A percentile compares a stretch with the other conserved stretches of the same genome.
Evolutionary conservation across 352 stramenopile species (phyloP).

Genomic region (Pythium aquatile): DNA sequence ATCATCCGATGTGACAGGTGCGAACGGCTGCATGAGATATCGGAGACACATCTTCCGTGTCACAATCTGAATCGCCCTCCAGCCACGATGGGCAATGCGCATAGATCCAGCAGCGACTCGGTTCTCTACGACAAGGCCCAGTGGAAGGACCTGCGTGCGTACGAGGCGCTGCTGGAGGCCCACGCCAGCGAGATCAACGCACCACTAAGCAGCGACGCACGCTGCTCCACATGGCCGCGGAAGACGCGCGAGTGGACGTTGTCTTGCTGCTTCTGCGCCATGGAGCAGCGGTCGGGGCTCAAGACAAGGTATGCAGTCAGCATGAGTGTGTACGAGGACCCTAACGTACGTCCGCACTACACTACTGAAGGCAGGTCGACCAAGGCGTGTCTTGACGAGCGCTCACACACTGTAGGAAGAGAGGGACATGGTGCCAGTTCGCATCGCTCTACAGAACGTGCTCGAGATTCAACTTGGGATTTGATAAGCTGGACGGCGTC

Average conservation of each 20-base stretch:
- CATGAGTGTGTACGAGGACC: background rate
- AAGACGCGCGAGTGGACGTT: background rate
- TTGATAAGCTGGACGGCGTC: background rate
- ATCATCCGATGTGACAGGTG: background rate
- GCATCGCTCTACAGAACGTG: background rate
- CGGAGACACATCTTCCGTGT: background rate
- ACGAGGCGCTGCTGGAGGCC: background rate
- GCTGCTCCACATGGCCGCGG: background rate
- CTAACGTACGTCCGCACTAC: background rate
- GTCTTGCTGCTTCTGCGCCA: background rate
- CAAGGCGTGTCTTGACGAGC: background rate
- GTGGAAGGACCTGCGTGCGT: background rate
- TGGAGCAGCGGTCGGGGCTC: background rate
- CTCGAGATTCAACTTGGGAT: background rate
- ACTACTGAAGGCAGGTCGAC: too few species aligned
- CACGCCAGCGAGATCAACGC: background rate
- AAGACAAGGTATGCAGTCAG: background rate
- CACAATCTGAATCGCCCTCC: background rate
- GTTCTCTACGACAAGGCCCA: background rate
- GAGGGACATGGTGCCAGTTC: background rate
- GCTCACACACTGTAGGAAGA: background rate
- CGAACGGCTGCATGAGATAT: background rate
- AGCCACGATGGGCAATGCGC: too few species aligned
- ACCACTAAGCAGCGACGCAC: background rate
- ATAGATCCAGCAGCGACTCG: background rate